A percentile compares a stretch with the other conserved stretches of the same genome.
Evolutionary conservation across 1,284 basidiomycete species (phyloP).

Genomic region (Baeospora myosura): DNA sequence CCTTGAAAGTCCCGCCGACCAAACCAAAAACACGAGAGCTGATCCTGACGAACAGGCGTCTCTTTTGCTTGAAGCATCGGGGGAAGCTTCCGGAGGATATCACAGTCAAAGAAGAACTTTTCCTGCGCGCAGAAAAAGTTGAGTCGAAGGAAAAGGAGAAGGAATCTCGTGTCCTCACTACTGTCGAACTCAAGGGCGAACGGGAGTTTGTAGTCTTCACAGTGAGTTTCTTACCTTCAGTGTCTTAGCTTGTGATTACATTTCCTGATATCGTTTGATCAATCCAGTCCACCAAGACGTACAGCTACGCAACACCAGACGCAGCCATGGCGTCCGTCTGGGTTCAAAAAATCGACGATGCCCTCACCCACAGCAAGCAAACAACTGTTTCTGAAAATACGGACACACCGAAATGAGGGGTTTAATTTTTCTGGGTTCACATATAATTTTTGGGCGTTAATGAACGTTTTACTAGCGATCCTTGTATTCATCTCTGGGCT

Average conservation of each 20-base stretch:
- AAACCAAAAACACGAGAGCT: slow-evolving; percentile 50
- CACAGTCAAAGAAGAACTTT: slow-evolving; percentile 44
- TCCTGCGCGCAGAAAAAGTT: slow-evolving; percentile 28
- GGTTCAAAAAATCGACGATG: slow-evolving; percentile 45
- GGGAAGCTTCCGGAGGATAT: slow-evolving; percentile 27
- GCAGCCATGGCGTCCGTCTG: slow-evolving; percentile 34
- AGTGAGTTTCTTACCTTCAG: slow-evolving; percentile 29
- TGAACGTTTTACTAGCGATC: slow-evolving; percentile 1
- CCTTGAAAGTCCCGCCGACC: slow-evolving; percentile 42
- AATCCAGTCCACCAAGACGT: slow-evolving; percentile 43
- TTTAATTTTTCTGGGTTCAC: slow-evolving; percentile 8
- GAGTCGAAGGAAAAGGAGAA: slow-evolving; percentile 32
- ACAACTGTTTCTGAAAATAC: slow-evolving; percentile 11
- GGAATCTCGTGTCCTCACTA: slow-evolving; percentile 33
- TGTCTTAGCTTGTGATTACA: slow-evolving; percentile 7
- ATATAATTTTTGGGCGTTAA: slow-evolving; percentile 6
- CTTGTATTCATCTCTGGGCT: slow-evolving; percentile 7
- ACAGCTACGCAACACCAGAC: slow-evolving; percentile 42
- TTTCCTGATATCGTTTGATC: slow-evolving; percentile 3
- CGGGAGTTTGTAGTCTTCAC: slow-evolving; percentile 58
- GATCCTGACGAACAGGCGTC: slow-evolving; percentile 48
- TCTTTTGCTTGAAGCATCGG: slow-evolving; percentile 51
- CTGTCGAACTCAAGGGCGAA: slow-evolving; percentile 47
- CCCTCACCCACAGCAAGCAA: slow-evolving; percentile 13
- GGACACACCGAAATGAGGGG: slow-evolving; percentile 11